phyloP scores from a whole-genome alignment of 345 rosid species.

The Microthlaspi erraticum region DNA sequence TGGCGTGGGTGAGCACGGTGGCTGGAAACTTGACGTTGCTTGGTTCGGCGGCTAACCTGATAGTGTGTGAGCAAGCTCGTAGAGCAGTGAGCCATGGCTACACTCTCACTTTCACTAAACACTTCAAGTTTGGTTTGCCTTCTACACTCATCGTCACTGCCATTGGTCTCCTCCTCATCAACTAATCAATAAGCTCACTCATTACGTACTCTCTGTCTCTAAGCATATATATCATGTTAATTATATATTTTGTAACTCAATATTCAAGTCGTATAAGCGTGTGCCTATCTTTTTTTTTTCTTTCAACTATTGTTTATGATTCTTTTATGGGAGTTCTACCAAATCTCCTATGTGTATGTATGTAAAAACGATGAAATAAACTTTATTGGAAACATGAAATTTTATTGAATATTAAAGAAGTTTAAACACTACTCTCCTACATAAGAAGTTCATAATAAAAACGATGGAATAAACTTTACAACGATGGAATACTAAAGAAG shows the following conservation, averaged over 20 bases:
- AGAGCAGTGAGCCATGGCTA: slow-evolving; percentile 56
- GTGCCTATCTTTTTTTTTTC: too few species aligned
- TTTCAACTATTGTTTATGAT: background rate
- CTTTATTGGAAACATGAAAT: background rate
- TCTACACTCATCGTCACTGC: slow-evolving; percentile 74
- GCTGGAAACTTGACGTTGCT: slow-evolving; percentile 83
- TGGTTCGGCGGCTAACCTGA: slow-evolving; percentile 91
- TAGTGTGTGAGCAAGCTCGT: slow-evolving; percentile 86
- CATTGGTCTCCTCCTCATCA: slow-evolving; percentile 62
- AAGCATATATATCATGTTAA: too few species aligned
- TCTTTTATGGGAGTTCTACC: background rate
- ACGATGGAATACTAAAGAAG: background rate
- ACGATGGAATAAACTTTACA: slow-evolving; percentile 3
- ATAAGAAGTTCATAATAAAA: too few species aligned
- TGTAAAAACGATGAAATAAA: background rate
- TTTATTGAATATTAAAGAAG: background rate
- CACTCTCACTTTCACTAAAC: slow-evolving; percentile 72
- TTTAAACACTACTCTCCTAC: too few species aligned
- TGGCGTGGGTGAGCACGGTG: slow-evolving; percentile 89
- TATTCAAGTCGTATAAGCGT: background rate
- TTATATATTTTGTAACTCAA: background rate
- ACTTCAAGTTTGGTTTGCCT: slow-evolving; percentile 78
- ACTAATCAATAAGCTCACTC: slow-evolving; percentile 33
- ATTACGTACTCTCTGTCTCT: too few species aligned
- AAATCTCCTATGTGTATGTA: background rate